A percentile compares a stretch with the other conserved stretches of the same genome.
phyloP scores from a whole-genome alignment of 2,329 filamentous ascomycete species.

The Colletotrichum sidae region DNA sequence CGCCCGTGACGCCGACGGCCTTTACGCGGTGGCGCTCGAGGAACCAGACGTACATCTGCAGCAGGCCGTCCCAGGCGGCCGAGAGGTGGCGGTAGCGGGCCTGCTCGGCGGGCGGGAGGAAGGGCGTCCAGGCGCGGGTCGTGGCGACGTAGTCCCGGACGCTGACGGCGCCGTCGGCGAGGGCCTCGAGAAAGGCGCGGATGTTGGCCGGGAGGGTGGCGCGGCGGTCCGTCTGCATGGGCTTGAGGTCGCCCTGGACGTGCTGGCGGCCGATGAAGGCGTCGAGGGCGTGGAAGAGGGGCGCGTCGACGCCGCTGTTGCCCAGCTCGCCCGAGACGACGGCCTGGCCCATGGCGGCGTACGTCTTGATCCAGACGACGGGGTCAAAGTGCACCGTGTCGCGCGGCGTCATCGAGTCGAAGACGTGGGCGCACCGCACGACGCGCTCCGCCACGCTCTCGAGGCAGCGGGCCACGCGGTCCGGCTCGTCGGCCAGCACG shows the following conservation, averaged over 20 bases:
- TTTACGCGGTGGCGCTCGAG: conserved; percentile 33
- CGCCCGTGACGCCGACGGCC: conserved; percentile 31
- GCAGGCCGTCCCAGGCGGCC: conserved; percentile 28
- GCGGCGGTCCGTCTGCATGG: conserved; percentile 28
- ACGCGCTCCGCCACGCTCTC: conserved; percentile 26
- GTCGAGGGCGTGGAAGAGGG: conserved; percentile 33
- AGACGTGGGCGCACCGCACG: conserved; percentile 23
- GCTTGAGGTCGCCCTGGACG: conserved; percentile 27
- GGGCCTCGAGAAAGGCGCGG: conserved; percentile 24
- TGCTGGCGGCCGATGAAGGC: conserved; percentile 22
- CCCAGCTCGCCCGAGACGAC: conserved; percentile 28
- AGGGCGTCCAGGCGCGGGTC: neutral
- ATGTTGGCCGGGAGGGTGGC: conserved; percentile 31
- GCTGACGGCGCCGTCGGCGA: conserved; percentile 16
- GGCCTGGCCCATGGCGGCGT: conserved; percentile 29
- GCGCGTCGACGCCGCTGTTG: conserved; percentile 30
- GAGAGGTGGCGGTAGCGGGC: conserved; percentile 20
- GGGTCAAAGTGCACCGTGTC: conserved; percentile 28
- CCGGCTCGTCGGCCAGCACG: conserved; percentile 28
- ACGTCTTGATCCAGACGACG: conserved; percentile 35
- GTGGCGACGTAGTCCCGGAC: conserved; percentile 27
- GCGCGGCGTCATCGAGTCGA: conserved; percentile 30
- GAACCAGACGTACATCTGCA: conserved; percentile 34
- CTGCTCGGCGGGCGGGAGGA: conserved; percentile 1
- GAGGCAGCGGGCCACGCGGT: conserved; percentile 20